phyloP scores from a whole-genome alignment of 371 early-diverging fungal genomes.

The Apophysomyces trapeziformis region DNA sequence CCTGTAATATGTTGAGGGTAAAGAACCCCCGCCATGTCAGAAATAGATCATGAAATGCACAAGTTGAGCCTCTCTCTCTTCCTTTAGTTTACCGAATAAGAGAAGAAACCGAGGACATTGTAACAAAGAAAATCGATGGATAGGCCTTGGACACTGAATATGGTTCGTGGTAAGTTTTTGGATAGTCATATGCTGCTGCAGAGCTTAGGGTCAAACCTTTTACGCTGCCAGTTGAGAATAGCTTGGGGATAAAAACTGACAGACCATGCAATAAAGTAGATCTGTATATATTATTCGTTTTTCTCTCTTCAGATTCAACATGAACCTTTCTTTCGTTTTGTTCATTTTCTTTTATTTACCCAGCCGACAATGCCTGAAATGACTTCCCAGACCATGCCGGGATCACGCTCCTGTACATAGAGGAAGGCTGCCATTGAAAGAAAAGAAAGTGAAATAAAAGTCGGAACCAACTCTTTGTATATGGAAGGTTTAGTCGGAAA shows the following conservation, averaged over 20 bases:
- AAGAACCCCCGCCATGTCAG: not conserved
- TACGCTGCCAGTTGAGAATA: constrained; percentile 37
- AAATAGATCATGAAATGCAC: too few species aligned
- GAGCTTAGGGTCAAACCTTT: constrained; percentile 27
- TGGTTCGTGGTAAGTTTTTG: not conserved
- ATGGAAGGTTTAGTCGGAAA: not conserved
- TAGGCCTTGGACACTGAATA: constrained; percentile 74
- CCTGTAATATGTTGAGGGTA: constrained; percentile 24
- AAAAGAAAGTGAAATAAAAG: not conserved
- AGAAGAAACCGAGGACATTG: constrained; percentile 86
- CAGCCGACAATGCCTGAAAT: constrained; percentile 46
- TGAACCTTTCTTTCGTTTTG: not conserved
- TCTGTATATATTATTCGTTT: constrained; percentile 19
- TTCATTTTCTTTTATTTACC: constrained; percentile 25
- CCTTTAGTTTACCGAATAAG: constrained; percentile 67
- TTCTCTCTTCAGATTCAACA: too few species aligned
- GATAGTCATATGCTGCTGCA: not conserved
- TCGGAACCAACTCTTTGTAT: not conserved
- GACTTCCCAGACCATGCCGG: constrained; percentile 24
- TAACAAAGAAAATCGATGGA: constrained; percentile 90
- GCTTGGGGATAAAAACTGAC: constrained; percentile 48
- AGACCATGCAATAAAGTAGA: constrained; percentile 53
- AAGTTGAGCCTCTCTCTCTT: too few species aligned
- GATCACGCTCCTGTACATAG: constrained; percentile 2
- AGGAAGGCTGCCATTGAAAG: constrained; percentile 8